Evolutionary conservation across 2,329 filamentous ascomycete genomes (phyloP), one percentile per base, ranked within the genome.

Genomic region (Arachnopeziza araneosa): DNA sequence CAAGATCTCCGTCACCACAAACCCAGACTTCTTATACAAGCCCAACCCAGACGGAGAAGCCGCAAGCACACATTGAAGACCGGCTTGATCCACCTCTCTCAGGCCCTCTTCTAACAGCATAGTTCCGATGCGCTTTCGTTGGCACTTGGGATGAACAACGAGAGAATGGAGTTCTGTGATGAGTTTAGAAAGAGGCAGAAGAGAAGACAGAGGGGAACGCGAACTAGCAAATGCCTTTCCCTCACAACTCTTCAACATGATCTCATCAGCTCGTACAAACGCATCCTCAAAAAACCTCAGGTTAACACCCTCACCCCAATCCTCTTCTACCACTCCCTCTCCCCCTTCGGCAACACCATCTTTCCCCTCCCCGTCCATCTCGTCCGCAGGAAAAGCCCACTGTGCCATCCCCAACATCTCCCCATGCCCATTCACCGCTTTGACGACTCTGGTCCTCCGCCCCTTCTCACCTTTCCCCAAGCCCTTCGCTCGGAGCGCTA

Each of bases 11-110:
- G 63, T 59, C n/a, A 64, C 62, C 24, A 51, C 57, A 61, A 66
- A 71, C 0, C 68, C 70, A 60, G 61, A 60, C 36, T 62, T 67
- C 52, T 57, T 61, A 60, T 71, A 71, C 32, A 71, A 53, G 0
- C 61, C 67, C 22, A 62, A 49, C 1, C 69, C 70, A 9, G 59
- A 57, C 2, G 62, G 61, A n/a, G 64, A 67, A 48, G 70, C 67
- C 24, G 66, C 68, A 1, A 71, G 56, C 1, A 71, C 64, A 44
- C 61, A 63, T 58, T 70, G 70, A 4, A 71, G 49, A 1, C 56
- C 60, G 21, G 21, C 1, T 19, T 48, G 52, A 61, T 71, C 68
- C 0, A 64, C 65, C 14, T 63, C 55, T 22, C 57, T 54, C 0
- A 70, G 24, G 1, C 67, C 67, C 12, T 64, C 57, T 52, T 63